These are phyloP conservation scores for Nematocida ausubeli DNA, from an alignment of 371 early-diverging fungal genomes.

Conservation along the genomic window DNA sequence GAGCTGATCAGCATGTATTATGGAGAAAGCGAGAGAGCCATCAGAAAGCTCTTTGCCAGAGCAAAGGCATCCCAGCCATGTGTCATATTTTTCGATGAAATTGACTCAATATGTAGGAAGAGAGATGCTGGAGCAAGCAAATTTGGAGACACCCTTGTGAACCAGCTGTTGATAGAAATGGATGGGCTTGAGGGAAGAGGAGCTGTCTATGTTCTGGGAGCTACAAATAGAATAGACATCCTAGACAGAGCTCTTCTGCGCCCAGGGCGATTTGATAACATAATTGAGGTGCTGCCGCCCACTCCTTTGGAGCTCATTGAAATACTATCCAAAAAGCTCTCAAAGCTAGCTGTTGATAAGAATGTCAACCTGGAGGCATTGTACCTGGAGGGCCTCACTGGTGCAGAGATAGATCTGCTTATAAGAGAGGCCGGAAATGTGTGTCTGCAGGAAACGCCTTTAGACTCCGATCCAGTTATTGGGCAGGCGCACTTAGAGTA, in stretches of 20 bases:
- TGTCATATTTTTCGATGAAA: conserved; percentile 93
- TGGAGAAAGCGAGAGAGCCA: conserved; percentile 93
- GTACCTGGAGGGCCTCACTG: conserved; percentile 62
- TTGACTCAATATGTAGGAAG: conserved; percentile 87
- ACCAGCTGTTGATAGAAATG: conserved; percentile 88
- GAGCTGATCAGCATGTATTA: conserved; percentile 98
- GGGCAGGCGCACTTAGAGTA: conserved; percentile 2
- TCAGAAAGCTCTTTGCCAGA: conserved; percentile 89
- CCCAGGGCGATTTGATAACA: conserved; percentile 93
- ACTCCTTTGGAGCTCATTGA: conserved; percentile 68
- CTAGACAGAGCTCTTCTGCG: conserved; percentile 94
- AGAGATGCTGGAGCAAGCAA: conserved; percentile 64
- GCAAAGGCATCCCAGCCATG: conserved; percentile 84
- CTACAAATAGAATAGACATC: conserved; percentile 89
- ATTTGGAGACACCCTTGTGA: conserved; percentile 82
- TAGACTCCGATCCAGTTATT: conserved; percentile 33
- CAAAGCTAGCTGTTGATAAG: conserved; percentile 53
- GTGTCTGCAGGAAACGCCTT: conserved; percentile 60
- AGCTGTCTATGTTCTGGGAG: conserved; percentile 74
- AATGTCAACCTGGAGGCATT: conserved; percentile 52
- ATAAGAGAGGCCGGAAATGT: conserved; percentile 64
- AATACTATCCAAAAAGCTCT: conserved; percentile 64
- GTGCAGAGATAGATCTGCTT: conserved; percentile 66
- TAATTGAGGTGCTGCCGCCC: conserved; percentile 82
- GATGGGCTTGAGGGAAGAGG: conserved; percentile 85